phyloP scores from a whole-genome alignment of 139 green algal species.

The Chlamydomonas sphaeroides region DNA sequence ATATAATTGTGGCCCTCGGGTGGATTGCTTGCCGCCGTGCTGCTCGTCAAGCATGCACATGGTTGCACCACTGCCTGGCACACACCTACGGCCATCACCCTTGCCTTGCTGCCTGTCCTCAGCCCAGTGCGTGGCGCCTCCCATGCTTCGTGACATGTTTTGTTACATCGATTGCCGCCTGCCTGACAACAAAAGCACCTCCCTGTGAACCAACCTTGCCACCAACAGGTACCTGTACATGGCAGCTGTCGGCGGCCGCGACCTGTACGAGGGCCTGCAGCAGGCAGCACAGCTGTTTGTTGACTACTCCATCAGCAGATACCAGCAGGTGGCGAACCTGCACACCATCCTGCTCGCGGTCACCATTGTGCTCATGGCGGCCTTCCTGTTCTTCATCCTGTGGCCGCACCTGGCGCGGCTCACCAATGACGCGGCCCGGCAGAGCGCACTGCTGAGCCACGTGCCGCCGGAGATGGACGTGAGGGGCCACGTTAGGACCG shows the following conservation, averaged over 20 bases:
- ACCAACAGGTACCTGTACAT: neutral
- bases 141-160: no score
- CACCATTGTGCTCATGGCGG: neutral
- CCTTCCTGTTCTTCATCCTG: neutral
- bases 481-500: neutral
- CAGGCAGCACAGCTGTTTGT: constrained; percentile 26
- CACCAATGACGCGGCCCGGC: neutral
- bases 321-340: neutral
- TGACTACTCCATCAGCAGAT: constrained; percentile 25
- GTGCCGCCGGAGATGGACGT: neutral
- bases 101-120: no score
- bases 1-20: no score
- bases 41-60: no score
- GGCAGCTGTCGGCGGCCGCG: constrained; percentile 1
- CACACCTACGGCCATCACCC: no score
- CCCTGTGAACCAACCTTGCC: neutral
- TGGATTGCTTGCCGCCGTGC: no score
- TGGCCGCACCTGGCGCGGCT: neutral
- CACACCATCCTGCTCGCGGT: neutral
- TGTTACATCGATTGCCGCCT: neutral
- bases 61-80: no score
- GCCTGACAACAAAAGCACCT: neutral
- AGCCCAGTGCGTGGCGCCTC: no score
- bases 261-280: constrained; percentile 39
- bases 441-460: neutral